Evolutionary conservation across 163 green algal species (phyloP), one percentile per base, ranked within the genome.

Genomic region (Chlamydomonas reinhardtii): DNA sequence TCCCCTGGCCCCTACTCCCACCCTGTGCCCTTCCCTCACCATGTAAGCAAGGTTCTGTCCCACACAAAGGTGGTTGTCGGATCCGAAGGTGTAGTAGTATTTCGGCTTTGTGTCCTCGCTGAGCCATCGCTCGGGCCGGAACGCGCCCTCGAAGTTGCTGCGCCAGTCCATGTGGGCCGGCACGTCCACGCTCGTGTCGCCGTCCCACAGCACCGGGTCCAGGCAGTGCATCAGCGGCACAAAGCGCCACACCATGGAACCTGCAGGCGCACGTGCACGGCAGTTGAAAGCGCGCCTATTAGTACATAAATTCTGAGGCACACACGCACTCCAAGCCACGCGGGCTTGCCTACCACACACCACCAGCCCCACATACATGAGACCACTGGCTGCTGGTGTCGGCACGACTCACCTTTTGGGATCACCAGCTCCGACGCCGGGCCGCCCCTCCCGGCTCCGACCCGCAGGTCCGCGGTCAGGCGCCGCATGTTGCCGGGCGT

Each of bases 131-230:
- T 88, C 82, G 19, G 82, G 82, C 24, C 43, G 73, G 73, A 83
- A 88, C 19, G 73, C 82, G 43, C 14, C 43, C 73, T 86, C 79
- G 19, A 91, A 43, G 62, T 80, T 73, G 72, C 48, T 48, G 31
- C 39, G 64, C 76, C 76, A 91, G 76, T 91, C 88, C 88, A 91
- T 91, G 82, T 91, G 80, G 0, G 71, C 39, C 9, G 88, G 83
- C 37, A 91, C 59, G 14, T 35, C 31, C 59, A 29, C 59, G 24
- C 32, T 59, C 29, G 66, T 85, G 78, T 70, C 12, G 32, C 87
- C 87, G 43, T 86, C 62, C 87, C 87, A 91, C 20, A 89, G 70
- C 8, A 68, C 88, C 29, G 87, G 87, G 48, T 91, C 87, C 17
- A 86, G 31, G 34, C n/a, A 64, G 35, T 89, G 84, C 59, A 76